Conservation (phyloP, 2,329 filamentous ascomycete species). For the Bimuria novae-zelandiae region DNA sequence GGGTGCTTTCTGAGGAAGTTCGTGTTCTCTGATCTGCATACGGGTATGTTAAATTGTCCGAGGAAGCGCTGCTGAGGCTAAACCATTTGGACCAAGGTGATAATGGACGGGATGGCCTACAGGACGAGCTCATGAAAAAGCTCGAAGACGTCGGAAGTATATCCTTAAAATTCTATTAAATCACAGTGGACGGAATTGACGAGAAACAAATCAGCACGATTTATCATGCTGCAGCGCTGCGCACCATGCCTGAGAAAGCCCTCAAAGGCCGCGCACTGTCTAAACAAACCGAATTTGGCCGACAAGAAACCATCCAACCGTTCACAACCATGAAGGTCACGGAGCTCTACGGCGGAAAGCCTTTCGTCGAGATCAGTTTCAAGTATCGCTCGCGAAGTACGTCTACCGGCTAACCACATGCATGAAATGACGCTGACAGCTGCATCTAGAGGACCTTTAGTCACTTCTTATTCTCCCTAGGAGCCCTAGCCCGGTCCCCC, state of each 20-base stretch:
- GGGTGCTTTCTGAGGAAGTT: conserved; percentile 20
- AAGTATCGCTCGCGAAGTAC: conserved; percentile 27
- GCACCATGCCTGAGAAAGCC: conserved; percentile 26
- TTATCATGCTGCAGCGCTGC: too few relatives aligned
- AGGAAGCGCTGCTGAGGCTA: too few relatives aligned
- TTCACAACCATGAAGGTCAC: neutral
- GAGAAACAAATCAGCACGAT: too few relatives aligned
- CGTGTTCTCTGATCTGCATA: conserved; percentile 23
- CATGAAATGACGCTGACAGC: neutral
- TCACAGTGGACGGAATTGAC: too few relatives aligned
- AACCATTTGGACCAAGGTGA: too few relatives aligned
- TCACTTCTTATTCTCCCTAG: conserved; percentile 38
- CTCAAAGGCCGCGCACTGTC: conserved; percentile 24
- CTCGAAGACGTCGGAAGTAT: too few relatives aligned
- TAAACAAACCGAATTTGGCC: conserved; percentile 3
- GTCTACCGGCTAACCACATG: neutral
- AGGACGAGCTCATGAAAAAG: too few relatives aligned
- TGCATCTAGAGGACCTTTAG: conserved; percentile 29
- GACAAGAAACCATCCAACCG: neutral
- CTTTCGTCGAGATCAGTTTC: conserved; percentile 24
- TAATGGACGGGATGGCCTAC: too few relatives aligned
- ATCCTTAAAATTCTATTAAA: too few relatives aligned
- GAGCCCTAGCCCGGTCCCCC: conserved; percentile 16
- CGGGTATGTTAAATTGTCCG: conserved; percentile 13
- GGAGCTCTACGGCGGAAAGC: conserved; percentile 3